Evolutionary conservation across 2,329 filamentous ascomycete genomes (phyloP).

Genomic region (Davidsoniella virescens): DNA sequence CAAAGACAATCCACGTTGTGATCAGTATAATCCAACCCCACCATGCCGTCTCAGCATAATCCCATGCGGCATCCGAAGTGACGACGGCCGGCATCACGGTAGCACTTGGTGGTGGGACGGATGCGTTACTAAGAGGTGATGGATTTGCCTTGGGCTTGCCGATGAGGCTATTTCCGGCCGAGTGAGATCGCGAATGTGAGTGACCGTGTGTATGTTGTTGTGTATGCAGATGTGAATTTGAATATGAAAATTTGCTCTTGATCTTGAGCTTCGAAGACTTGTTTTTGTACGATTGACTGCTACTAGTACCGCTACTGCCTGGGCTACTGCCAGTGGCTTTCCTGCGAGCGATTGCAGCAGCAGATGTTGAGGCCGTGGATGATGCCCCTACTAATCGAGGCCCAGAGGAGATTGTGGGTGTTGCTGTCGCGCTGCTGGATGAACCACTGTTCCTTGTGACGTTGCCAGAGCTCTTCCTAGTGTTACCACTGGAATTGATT

Average conservation of each 20-base stretch:
- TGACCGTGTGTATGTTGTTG: not conserved
- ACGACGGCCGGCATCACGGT: conserved; percentile 18
- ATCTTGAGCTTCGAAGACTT: not conserved
- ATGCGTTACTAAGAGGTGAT: conserved; percentile 5
- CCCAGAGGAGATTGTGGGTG: conserved; percentile 27
- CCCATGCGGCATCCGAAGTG: conserved; percentile 48
- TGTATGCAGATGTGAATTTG: not conserved
- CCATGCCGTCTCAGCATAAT: conserved; percentile 90
- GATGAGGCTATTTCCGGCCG: not conserved
- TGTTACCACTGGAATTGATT: not conserved
- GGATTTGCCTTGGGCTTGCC: conserved; percentile 6
- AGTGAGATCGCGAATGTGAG: conserved; percentile 1
- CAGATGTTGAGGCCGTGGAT: conserved; percentile 13
- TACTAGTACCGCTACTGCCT: not conserved
- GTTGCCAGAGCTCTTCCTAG: too few species aligned
- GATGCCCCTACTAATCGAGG: conserved; percentile 19
- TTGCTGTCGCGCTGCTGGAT: conserved; percentile 6
- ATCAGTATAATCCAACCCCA: conserved; percentile 93
- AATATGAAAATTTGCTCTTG: not conserved
- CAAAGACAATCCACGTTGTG: conserved; percentile 90
- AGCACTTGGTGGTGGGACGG: conserved; percentile 5
- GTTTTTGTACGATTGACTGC: not conserved
- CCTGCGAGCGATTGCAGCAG: conserved; percentile 25
- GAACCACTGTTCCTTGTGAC: not conserved
- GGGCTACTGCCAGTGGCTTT: conserved; percentile 23